Percentiles rank a stretch among this genome's conserved stretches.
phyloP scores from a whole-genome alignment of 2,329 filamentous ascomycete genomes.

The Stromatinia cepivora region DNA sequence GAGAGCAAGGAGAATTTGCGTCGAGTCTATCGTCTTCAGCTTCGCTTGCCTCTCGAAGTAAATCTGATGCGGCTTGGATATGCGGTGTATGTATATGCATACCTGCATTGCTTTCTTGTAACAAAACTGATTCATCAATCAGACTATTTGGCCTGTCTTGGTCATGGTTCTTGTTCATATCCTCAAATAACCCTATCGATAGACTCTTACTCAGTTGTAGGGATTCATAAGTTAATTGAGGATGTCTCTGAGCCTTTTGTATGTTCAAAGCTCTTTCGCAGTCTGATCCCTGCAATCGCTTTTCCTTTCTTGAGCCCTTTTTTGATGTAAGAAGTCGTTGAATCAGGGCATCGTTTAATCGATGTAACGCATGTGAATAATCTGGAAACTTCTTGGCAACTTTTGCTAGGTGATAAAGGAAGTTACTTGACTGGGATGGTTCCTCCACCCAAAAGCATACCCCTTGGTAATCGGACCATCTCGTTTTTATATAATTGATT shows the following conservation, averaged over 20 bases:
- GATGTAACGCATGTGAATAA: background rate
- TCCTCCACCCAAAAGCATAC: slow-evolving; percentile 2
- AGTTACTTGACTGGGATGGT: background rate
- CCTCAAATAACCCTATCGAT: background rate
- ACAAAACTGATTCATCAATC: background rate
- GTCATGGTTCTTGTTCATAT: background rate
- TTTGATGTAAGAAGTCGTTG: background rate
- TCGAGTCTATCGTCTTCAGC: background rate
- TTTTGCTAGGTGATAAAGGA: slow-evolving; percentile 12
- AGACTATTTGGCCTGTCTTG: background rate
- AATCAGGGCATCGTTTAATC: slow-evolving; percentile 2
- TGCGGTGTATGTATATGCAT: background rate
- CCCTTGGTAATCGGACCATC: background rate
- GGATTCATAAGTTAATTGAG: background rate
- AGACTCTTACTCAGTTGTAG: background rate
- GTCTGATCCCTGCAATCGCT: background rate
- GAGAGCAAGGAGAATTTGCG: background rate
- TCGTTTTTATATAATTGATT: background rate
- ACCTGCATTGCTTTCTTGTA: background rate
- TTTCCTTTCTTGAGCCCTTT: background rate
- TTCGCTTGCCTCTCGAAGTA: background rate
- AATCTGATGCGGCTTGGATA: background rate
- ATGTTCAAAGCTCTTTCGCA: background rate
- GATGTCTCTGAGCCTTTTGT: background rate
- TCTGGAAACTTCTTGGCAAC: slow-evolving; percentile 7